Evolutionary conservation across 2,329 filamentous ascomycete genomes (phyloP).

Genomic region (Phyllosticta ampelicida): DNA sequence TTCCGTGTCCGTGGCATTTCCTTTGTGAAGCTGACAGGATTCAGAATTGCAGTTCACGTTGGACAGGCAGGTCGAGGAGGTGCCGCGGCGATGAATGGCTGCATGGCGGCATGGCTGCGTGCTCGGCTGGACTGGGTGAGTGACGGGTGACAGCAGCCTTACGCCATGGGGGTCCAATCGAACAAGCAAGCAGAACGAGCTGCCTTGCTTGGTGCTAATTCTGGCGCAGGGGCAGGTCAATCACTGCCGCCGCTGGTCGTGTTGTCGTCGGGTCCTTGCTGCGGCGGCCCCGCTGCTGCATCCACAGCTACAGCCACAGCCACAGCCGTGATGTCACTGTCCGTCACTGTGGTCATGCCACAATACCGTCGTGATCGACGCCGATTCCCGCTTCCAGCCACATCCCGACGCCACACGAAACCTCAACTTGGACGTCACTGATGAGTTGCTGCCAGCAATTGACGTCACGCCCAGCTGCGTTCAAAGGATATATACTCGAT

Average conservation of each 20-base stretch:
- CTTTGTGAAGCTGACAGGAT: neutral
- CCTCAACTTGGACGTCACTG: neutral
- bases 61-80: neutral
- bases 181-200: neutral
- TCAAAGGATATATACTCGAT: conserved; percentile 1
- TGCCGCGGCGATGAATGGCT: neutral
- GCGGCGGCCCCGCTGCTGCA: neutral
- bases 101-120: conserved; percentile 8
- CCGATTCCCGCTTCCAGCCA: conserved; percentile 5
- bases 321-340: conserved; percentile 6
- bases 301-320: too few species aligned
- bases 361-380: neutral
- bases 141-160: conserved; percentile 7
- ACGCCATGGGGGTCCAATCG: conserved; percentile 4
- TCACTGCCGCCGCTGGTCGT: neutral
- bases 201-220: neutral
- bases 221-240: neutral
- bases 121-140: conserved; percentile 1
- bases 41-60: neutral
- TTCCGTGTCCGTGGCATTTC: neutral
- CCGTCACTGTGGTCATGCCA: neutral
- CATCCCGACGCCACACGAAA: neutral
- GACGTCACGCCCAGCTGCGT: conserved; percentile 1
- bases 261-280: neutral
- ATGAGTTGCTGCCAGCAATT: neutral